Evolutionary conservation across 805 yeast species (phyloP).

Genomic region (Candida pseudofarinosa): DNA sequence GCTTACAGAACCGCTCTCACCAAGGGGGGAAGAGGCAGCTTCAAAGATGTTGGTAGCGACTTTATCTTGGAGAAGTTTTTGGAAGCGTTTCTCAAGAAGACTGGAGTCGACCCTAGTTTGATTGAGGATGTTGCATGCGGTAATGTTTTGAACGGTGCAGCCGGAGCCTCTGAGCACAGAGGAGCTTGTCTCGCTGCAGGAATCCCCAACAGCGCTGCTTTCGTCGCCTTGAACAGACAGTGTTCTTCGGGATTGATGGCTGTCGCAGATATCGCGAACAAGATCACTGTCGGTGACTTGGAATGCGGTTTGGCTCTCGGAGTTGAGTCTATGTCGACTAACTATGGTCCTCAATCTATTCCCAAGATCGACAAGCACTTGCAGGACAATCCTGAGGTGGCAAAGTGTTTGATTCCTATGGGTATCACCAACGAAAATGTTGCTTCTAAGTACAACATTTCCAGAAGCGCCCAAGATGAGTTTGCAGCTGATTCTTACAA

Average conservation of each 20-base stretch:
- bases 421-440: slow-evolving; percentile 94
- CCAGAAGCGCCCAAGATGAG: slow-evolving; percentile 74
- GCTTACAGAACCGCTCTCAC: slow-evolving; percentile 91
- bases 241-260: slow-evolving; percentile 95
- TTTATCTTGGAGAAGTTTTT: slow-evolving; percentile 68
- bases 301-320: slow-evolving; percentile 90
- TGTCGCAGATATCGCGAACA: slow-evolving; percentile 83
- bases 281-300: slow-evolving; percentile 83
- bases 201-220: slow-evolving; percentile 74
- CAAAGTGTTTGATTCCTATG: slow-evolving; percentile 88
- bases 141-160: slow-evolving; percentile 86
- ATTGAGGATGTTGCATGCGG: slow-evolving; percentile 89
- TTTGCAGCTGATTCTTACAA: slow-evolving; percentile 85
- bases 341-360: slow-evolving; percentile 77
- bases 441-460: slow-evolving; percentile 58
- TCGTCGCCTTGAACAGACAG: slow-evolving; percentile 85
- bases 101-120: slow-evolving; percentile 44
- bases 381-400: slow-evolving; percentile 32
- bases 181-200: slow-evolving; percentile 93
- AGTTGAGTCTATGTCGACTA: slow-evolving; percentile 89
- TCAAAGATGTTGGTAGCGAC: slow-evolving; percentile 79
- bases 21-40: slow-evolving; percentile 81
- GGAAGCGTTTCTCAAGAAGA: slow-evolving; percentile 53
- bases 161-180: slow-evolving; percentile 93
- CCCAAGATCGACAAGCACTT: slow-evolving; percentile 39